A percentile compares a stretch with the other conserved stretches of the same genome.
Conservation (phyloP, 768 basidiomycete genomes). For the Boletus speciosus region DNA sequence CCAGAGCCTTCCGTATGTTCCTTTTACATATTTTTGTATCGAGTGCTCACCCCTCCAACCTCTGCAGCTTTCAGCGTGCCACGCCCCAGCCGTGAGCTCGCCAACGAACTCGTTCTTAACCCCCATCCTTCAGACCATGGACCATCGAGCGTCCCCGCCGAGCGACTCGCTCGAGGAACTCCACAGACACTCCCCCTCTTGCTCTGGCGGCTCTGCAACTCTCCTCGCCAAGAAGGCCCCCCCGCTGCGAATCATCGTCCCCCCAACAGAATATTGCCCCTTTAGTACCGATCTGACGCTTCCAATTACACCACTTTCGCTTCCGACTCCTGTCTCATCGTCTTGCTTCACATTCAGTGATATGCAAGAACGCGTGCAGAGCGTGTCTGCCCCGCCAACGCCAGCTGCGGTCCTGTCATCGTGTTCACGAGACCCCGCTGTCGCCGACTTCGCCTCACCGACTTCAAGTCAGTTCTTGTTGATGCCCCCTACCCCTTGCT, state of each 20-base stretch:
- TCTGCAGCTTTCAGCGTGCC: neutral
- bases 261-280: slow-evolving; percentile 34
- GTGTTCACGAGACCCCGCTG: slow-evolving; percentile 3
- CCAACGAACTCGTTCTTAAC: neutral
- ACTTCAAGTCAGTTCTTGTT: slow-evolving; percentile 27
- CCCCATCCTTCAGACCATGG: slow-evolving; percentile 14
- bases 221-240: slow-evolving; percentile 14
- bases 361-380: slow-evolving; percentile 11
- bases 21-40: neutral
- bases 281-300: slow-evolving; percentile 31
- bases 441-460: slow-evolving; percentile 23
- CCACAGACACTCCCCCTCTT: neutral
- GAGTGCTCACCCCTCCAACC: neutral
- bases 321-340: slow-evolving; percentile 24
- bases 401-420: slow-evolving; percentile 6
- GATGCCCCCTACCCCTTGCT: slow-evolving; percentile 25
- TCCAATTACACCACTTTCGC: slow-evolving; percentile 26
- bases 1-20: slow-evolving; percentile 21
- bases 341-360: slow-evolving; percentile 27
- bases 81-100: slow-evolving; percentile 1
- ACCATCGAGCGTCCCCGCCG: neutral
- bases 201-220: slow-evolving; percentile 7
- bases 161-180: slow-evolving; percentile 16
- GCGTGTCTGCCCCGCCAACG: slow-evolving; percentile 4
- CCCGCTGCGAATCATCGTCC: slow-evolving; percentile 30